These are phyloP conservation scores for Phytophthora palmivora DNA, from an alignment of 352 stramenopile genomes.

Conservation along the genomic window DNA sequence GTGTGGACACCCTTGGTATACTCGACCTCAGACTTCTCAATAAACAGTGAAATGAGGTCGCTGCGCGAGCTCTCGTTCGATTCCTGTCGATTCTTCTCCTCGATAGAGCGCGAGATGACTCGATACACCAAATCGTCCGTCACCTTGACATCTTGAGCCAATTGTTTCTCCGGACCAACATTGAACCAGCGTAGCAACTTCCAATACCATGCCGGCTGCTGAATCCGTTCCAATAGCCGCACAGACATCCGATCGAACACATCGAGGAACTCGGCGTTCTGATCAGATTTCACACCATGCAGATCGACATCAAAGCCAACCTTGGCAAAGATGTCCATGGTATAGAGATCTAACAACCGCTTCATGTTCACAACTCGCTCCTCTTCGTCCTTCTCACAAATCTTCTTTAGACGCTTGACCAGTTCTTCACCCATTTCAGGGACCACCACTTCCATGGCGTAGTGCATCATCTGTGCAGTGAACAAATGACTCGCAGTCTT, in stretches of 20 bases:
- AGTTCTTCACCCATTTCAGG: constrained; percentile 48
- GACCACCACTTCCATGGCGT: constrained; percentile 64
- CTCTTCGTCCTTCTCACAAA: constrained; percentile 14
- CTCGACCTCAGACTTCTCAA: constrained; percentile 44
- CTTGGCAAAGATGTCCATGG: constrained; percentile 79
- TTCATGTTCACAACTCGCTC: constrained; percentile 51
- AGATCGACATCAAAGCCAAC: constrained; percentile 79
- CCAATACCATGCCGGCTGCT: constrained; percentile 46
- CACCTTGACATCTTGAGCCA: constrained; percentile 37
- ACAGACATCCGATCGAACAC: constrained; percentile 48
- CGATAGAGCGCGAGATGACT: constrained; percentile 47
- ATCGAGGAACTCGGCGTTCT: constrained; percentile 42
- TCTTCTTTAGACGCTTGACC: constrained; percentile 37
- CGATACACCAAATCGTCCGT: constrained; percentile 41
- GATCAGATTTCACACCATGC: constrained; percentile 45
- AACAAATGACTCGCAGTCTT: constrained; percentile 93
- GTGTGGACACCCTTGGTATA: constrained; percentile 37
- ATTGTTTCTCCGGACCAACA: constrained; percentile 45
- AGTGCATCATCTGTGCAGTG: constrained; percentile 62
- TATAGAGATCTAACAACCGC: constrained; percentile 57
- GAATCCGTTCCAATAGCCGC: constrained; percentile 45
- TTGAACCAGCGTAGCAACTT: constrained; percentile 51
- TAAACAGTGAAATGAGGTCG: constrained; percentile 64
- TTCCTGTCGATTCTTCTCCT: constrained; percentile 30
- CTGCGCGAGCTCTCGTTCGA: constrained; percentile 5